Evolutionary conservation across 306 rosid genomes (phyloP).

Genomic region (Rosa rugosa): DNA sequence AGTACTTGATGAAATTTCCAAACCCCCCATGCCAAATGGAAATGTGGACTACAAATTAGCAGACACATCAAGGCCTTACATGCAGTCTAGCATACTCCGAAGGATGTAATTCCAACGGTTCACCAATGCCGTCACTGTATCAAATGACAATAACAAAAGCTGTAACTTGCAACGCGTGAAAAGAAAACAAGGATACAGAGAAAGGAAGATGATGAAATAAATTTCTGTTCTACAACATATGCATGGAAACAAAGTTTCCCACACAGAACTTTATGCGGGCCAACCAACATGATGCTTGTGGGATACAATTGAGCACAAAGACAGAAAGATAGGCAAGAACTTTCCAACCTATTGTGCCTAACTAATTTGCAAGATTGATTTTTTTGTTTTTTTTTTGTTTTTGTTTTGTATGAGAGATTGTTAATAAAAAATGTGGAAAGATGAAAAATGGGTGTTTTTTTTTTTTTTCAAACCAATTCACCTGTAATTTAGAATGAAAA

Average conservation of each 20-base stretch:
- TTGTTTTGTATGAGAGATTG: not conserved
- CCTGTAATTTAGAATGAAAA: not conserved
- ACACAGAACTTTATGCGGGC: not conserved
- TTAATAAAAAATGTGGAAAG: not conserved
- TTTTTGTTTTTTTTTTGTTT: not conserved
- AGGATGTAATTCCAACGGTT: slow-evolving; percentile 48
- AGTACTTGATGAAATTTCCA: slow-evolving; percentile 17
- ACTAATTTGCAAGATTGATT: not conserved
- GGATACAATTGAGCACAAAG: slow-evolving; percentile 1
- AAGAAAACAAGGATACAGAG: slow-evolving; percentile 2
- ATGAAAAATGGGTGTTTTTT: not conserved
- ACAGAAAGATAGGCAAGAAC: not conserved
- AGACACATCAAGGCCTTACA: slow-evolving; percentile 43
- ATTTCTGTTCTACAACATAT: not conserved
- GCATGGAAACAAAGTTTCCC: not conserved
- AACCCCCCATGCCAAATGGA: slow-evolving; percentile 16
- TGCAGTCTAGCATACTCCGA: slow-evolving; percentile 39
- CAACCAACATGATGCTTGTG: slow-evolving; percentile 1
- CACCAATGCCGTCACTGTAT: slow-evolving; percentile 56
- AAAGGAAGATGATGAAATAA: not conserved
- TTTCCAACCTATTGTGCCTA: not conserved
- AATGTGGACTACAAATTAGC: slow-evolving; percentile 17
- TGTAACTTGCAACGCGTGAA: slow-evolving; percentile 21
- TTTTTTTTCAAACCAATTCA: not conserved
- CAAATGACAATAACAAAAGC: slow-evolving; percentile 27